Conservation (phyloP, 192 early-diverging fungal species). For the Backusella macrospora region DNA sequence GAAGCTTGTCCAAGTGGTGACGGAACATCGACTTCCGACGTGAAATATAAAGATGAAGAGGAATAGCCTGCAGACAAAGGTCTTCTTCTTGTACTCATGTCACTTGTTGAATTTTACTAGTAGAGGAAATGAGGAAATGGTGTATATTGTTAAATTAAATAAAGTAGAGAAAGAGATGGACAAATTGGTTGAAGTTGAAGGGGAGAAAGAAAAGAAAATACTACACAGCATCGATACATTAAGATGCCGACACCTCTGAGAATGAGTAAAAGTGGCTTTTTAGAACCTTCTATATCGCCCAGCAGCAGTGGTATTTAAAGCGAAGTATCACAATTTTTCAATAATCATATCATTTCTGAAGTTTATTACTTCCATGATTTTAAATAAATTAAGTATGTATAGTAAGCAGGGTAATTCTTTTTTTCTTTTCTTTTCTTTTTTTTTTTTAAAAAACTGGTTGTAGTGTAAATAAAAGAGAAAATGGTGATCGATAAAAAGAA, state of each 20-base stretch:
- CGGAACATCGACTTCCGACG: background rate
- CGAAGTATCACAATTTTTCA: background rate
- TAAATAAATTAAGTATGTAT: too few species aligned
- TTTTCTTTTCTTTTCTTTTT: too few species aligned
- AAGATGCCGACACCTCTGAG: background rate
- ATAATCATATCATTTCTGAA: background rate
- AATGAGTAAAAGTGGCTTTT: background rate
- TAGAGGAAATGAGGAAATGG: background rate
- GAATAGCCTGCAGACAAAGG: background rate
- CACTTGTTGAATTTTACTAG: background rate
- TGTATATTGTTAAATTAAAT: background rate
- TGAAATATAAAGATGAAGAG: background rate
- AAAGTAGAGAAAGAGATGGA: background rate
- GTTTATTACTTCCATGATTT: too few species aligned
- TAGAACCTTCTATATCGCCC: background rate
- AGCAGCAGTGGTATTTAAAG: background rate
- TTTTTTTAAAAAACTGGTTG: too few species aligned
- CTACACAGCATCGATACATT: constrained; percentile 1
- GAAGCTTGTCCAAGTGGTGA: constrained; percentile 1
- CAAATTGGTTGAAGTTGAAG: background rate
- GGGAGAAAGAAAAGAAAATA: background rate
- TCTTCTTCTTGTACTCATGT: background rate
- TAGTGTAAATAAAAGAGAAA: too few species aligned
- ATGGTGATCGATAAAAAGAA: too few species aligned
- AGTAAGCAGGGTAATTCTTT: too few species aligned